Percentiles rank a stretch among this genome's conserved stretches.
Conservation (phyloP, 2,329 filamentous ascomycete species). For the Colletotrichum tofieldiae region DNA sequence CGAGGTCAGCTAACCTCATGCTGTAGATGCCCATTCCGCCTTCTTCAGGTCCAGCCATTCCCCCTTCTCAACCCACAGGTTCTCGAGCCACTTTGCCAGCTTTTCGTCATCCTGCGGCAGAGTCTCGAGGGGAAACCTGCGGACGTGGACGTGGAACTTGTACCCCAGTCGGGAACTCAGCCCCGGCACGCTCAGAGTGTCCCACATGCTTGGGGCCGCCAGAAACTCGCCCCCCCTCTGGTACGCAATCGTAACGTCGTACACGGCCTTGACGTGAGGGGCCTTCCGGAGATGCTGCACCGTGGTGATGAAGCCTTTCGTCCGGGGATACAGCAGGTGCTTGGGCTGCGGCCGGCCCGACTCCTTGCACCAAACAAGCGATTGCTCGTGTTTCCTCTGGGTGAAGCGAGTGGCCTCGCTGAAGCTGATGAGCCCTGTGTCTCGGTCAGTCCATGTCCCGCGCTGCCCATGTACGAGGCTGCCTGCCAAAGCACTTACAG, state of each 20-base stretch:
- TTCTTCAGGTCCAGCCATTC: constrained; percentile 64
- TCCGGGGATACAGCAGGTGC: constrained; percentile 73
- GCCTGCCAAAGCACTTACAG: constrained; percentile 60
- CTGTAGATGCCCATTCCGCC: constrained; percentile 55
- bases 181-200: constrained; percentile 61
- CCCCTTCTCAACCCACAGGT: constrained; percentile 68
- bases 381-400: constrained; percentile 65
- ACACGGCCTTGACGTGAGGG: constrained; percentile 67
- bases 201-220: constrained; percentile 67
- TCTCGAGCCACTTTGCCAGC: constrained; percentile 67
- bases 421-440: constrained; percentile 74
- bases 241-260: constrained; percentile 71
- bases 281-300: constrained; percentile 69
- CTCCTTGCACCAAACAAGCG: constrained; percentile 67
- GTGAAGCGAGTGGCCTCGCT: constrained; percentile 76
- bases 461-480: constrained; percentile 25
- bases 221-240: constrained; percentile 61
- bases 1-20: neutral
- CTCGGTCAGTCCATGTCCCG: constrained; percentile 11
- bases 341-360: constrained; percentile 66
- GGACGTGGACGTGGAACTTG: constrained; percentile 66
- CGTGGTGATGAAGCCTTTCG: constrained; percentile 73
- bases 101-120: constrained; percentile 64
- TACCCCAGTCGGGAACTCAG: constrained; percentile 59
- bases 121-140: constrained; percentile 64